Percentiles rank a stretch among this genome's conserved stretches.
These are phyloP conservation scores for Cystobasidiaceae sp. DNA, from an alignment of 1,284 basidiomycete genomes.

Conservation along the genomic window DNA sequence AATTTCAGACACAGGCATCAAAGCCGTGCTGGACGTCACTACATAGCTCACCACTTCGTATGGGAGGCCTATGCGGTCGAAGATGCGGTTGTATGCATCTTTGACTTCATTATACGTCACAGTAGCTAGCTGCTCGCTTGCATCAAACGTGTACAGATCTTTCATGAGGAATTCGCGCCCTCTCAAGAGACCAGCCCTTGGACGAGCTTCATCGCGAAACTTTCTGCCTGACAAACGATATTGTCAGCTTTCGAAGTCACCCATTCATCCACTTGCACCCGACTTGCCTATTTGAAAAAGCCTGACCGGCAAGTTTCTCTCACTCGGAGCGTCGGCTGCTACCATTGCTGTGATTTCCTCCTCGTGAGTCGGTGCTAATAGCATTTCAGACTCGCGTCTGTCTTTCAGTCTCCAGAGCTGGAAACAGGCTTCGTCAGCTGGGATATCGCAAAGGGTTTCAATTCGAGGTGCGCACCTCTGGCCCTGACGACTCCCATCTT, in stretches of 20 bases:
- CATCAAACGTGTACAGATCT: conserved; percentile 48
- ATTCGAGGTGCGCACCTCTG: conserved; percentile 35
- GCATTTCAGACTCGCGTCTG: conserved; percentile 41
- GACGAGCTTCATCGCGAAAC: conserved; percentile 47
- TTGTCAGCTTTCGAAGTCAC: not conserved
- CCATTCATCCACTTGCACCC: not conserved
- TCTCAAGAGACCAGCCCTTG: conserved; percentile 45
- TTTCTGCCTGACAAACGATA: conserved; percentile 42
- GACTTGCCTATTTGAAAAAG: conserved; percentile 44
- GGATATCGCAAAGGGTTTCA: not conserved
- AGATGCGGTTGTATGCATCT: conserved; percentile 43
- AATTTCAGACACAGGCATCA: not conserved
- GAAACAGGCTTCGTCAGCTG: too few species aligned
- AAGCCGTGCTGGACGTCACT: not conserved
- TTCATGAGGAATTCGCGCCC: conserved; percentile 49
- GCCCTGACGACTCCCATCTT: conserved; percentile 42
- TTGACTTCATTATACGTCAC: conserved; percentile 44
- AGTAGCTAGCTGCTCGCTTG: conserved; percentile 25
- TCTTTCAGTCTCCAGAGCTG: conserved; percentile 45
- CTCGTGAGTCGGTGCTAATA: conserved; percentile 48
- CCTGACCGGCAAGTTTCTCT: conserved; percentile 43
- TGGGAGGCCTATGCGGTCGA: conserved; percentile 34
- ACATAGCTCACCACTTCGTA: conserved; percentile 33
- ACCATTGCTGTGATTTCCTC: conserved; percentile 47
- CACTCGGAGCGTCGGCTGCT: conserved; percentile 40